These are phyloP conservation scores for Phytophthora hybrid DNA, from an alignment of 352 stramenopile genomes.

Conservation along the genomic window DNA sequence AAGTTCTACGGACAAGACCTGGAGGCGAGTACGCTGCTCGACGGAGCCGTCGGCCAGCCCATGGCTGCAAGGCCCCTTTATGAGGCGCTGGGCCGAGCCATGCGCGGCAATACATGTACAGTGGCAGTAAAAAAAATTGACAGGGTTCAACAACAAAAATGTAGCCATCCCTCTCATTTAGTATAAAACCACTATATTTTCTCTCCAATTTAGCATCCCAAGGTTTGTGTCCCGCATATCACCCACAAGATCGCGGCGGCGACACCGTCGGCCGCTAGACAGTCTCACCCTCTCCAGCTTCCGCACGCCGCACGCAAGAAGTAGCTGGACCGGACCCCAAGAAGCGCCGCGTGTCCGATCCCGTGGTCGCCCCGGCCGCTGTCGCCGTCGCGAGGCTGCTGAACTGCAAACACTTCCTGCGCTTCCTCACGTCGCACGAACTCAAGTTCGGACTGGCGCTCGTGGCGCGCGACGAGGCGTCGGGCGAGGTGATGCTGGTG, in stretches of 20 bases:
- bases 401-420: conserved; percentile 49
- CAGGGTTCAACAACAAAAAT: no score
- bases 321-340: conserved; percentile 13
- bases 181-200: no score
- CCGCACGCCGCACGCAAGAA: not conserved
- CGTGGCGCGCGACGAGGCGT: conserved; percentile 52
- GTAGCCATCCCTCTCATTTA: no score
- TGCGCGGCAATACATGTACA: no score
- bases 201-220: no score
- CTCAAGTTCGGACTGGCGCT: conserved; percentile 64
- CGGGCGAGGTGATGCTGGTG: conserved; percentile 54
- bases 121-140: no score
- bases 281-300: not conserved
- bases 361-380: not conserved
- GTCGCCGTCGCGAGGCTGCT: conserved; percentile 3
- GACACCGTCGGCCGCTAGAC: no score
- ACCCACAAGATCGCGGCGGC: no score
- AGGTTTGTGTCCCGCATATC: no score
- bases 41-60: conserved; percentile 50
- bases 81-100: conserved; percentile 59
- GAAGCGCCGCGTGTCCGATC: conserved; percentile 5
- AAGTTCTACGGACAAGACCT: conserved; percentile 91
- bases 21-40: conserved; percentile 53
- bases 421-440: conserved; percentile 58
- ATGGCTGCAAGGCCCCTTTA: conserved; percentile 61